These are phyloP conservation scores for Cicer judaicum DNA, from an alignment of 306 rosid species.

Conservation along the genomic window DNA sequence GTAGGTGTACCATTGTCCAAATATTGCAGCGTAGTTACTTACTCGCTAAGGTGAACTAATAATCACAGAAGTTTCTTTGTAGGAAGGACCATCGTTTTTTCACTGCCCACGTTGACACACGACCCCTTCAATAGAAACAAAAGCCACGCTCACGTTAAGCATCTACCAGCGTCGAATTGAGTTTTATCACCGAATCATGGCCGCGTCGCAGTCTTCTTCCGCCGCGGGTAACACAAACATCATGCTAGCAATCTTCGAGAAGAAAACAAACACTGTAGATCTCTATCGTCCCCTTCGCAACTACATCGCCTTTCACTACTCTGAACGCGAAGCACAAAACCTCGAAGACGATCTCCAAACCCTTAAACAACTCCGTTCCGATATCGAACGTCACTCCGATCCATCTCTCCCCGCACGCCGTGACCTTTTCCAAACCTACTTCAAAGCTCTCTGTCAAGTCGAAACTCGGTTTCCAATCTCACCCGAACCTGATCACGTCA, in stretches of 20 bases:
- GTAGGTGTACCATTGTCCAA: neutral
- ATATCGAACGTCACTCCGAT: constrained; percentile 81
- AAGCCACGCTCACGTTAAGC: neutral
- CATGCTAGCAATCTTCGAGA: constrained; percentile 93
- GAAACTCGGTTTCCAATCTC: constrained; percentile 98
- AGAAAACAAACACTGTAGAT: constrained; percentile 76
- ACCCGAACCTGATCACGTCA: constrained; percentile 81
- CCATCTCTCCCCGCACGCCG: constrained; percentile 88
- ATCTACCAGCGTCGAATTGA: neutral
- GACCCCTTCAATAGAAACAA: neutral
- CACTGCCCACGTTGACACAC: neutral
- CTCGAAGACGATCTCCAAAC: constrained; percentile 95
- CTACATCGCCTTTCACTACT: constrained; percentile 81
- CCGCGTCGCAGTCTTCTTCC: constrained; percentile 71
- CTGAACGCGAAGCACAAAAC: constrained; percentile 97
- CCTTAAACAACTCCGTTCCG: constrained; percentile 82
- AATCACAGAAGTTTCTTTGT: neutral
- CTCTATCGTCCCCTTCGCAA: constrained; percentile 92
- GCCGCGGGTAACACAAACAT: constrained; percentile 59
- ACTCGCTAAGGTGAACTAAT: neutral
- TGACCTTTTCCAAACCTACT: constrained; percentile 80
- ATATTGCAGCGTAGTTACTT: neutral
- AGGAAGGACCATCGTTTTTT: neutral
- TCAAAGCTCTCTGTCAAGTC: constrained; percentile 79
- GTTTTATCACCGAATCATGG: constrained; percentile 41